phyloP scores from a whole-genome alignment of 495 filamentous ascomycete genomes.

The Aspergillus carlsbadensis region DNA sequence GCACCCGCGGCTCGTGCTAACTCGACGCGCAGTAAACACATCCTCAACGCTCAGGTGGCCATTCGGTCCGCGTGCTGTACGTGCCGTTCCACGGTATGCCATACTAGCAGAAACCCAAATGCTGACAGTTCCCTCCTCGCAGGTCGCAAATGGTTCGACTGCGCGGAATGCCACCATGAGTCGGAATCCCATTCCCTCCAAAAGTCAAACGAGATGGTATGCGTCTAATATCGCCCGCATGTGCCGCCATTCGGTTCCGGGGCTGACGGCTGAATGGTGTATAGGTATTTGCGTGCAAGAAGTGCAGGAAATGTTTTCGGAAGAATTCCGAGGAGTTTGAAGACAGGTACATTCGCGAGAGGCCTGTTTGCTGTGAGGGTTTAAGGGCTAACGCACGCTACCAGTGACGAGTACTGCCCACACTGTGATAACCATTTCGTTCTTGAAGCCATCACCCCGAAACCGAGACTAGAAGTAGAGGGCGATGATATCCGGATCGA shows the following conservation, averaged over 20 bases:
- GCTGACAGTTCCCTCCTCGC: not conserved
- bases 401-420: conserved; percentile 96
- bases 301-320: conserved; percentile 96
- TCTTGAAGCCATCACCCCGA: conserved; percentile 79
- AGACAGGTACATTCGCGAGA: conserved; percentile 56
- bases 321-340: conserved; percentile 91
- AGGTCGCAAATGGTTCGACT: conserved; percentile 98
- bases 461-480: conserved; percentile 77
- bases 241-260: not conserved
- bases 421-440: conserved; percentile 99
- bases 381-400: not conserved
- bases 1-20: not conserved
- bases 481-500: conserved; percentile 86
- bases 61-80: conserved; percentile 94
- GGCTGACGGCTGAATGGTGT: not conserved
- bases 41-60: conserved; percentile 95
- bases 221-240: no score
- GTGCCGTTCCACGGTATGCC: conserved; percentile 22
- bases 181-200: conserved; percentile 70
- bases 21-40: conserved; percentile 70
- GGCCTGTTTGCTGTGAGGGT: not conserved
- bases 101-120: not conserved
- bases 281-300: conserved; percentile 87
- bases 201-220: conserved; percentile 80
- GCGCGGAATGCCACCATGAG: conserved; percentile 90